These are phyloP conservation scores for Xylaria scruposa DNA, from an alignment of 495 filamentous ascomycete genomes.

Conservation along the genomic window DNA sequence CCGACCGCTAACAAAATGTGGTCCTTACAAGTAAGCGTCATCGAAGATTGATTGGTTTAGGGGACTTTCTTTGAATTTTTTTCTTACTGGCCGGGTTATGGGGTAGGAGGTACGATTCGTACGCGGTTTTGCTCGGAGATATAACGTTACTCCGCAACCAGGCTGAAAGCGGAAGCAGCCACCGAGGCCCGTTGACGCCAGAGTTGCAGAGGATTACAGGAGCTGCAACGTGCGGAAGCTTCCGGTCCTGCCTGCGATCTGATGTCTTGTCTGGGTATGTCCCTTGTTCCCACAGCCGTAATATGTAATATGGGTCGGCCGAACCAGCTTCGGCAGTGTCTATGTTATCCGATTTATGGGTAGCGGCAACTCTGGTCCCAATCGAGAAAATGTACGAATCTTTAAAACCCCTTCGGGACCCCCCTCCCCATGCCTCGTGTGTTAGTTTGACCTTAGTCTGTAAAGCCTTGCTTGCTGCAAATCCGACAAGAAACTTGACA, in stretches of 20 bases:
- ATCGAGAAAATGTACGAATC: neutral
- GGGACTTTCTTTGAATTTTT: neutral
- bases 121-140: constrained; percentile 1
- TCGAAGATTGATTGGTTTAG: neutral
- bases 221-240: neutral
- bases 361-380: constrained; percentile 4
- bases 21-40: neutral
- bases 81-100: neutral
- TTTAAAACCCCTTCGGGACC: constrained; percentile 6
- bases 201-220: neutral
- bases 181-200: neutral
- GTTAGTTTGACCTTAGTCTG: neutral
- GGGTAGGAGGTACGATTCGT: too few species aligned
- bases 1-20: neutral
- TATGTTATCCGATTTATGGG: constrained; percentile 6
- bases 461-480: neutral
- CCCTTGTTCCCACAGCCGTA: neutral
- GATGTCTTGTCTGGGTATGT: neutral
- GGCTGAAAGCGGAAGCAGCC: constrained; percentile 3
- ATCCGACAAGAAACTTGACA: neutral
- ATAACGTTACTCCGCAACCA: neutral
- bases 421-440: neutral
- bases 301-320: neutral
- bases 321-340: neutral
- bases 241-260: neutral